Conservation (phyloP, 2,329 filamentous ascomycete species). For the Knufia fluminis region DNA sequence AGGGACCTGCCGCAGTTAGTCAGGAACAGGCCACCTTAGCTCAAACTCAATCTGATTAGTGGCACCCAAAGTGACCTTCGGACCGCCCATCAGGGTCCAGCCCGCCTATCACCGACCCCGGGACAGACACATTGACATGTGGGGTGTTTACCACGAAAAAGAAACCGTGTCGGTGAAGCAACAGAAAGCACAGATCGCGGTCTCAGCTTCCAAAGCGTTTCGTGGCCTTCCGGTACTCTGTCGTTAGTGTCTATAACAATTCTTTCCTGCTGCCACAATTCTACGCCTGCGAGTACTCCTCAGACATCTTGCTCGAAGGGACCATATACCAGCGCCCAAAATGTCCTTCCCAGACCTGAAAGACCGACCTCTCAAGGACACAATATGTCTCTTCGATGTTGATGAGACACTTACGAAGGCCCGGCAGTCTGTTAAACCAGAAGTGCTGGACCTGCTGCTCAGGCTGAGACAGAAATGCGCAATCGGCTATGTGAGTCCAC, state of each 20-base stretch:
- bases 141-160: not conserved
- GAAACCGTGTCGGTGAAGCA: conserved; percentile 6
- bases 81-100: conserved; percentile 3
- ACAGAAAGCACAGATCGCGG: conserved; percentile 1
- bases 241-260: not conserved
- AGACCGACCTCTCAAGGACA: conserved; percentile 81
- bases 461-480: conserved; percentile 76
- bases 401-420: conserved; percentile 84
- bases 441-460: conserved; percentile 74
- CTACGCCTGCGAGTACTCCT: not conserved
- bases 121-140: not conserved
- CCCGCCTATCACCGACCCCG: not conserved
- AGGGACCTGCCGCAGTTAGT: not conserved
- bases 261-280: not conserved
- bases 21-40: not conserved
- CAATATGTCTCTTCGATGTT: conserved; percentile 91
- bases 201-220: not conserved
- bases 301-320: not conserved
- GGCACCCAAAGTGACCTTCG: not conserved
- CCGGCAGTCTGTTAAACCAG: conserved; percentile 63
- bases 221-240: not conserved
- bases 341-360: conserved; percentile 60
- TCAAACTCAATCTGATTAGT: not conserved
- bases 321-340: not conserved
- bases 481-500: conserved; percentile 59